Base-by-base conservation (phyloP, 495 filamentous ascomycete species). In the Aspergillus leporis region DNA sequence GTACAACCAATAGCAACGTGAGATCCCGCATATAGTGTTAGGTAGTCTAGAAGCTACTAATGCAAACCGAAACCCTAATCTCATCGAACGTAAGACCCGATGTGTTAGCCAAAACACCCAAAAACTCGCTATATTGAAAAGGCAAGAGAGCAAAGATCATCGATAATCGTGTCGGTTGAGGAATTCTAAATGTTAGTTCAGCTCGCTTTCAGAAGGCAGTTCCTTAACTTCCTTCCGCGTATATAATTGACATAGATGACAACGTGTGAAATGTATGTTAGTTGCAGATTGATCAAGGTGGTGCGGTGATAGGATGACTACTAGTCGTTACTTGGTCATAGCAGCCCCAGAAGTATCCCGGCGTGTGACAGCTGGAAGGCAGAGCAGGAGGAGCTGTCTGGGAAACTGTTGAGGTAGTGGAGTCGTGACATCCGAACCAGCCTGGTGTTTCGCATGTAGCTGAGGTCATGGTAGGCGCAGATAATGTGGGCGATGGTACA, bases 361-460 rank as follows among this genome's bases (percentile, higher is more conserved):
- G 80, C 9, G 76, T 82, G 18, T 75, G 63, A 58, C 84, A 86
- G 10, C 62, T 66, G 4, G 70, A 61, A n/a, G 70, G 64, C 13
- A 52, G 67, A 22, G 65, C 63, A 12, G 70, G 69, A 19, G 70
- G 66, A 10, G 74, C 66, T 4, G 73, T 74, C 38, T 63, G 72
- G 1, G 65, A 72, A n/a, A 66, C 66, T 2, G 75, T 74, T 19
- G 73, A 74, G 5, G 81, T 83, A 30, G 76, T 79, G 55, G 78
- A 70, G 60, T 86, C 83, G 31, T 82, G 81, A 64, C 85, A 87
- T 32, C 85, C 85, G 70, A 87, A 91, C 89, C 87, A 90, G 41
- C 88, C 89, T 7, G 85, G 87, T 23, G 83, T 79, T 41, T 75
- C 73, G 60, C 89, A 92, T 0, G 79, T 82, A 12, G 66, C 60